Percentiles rank a stretch among this genome's conserved stretches.
These are phyloP conservation scores for Miscanthus sacchariflorus DNA, from an alignment of 202 grass and related monocot species.

Conservation along the genomic window DNA sequence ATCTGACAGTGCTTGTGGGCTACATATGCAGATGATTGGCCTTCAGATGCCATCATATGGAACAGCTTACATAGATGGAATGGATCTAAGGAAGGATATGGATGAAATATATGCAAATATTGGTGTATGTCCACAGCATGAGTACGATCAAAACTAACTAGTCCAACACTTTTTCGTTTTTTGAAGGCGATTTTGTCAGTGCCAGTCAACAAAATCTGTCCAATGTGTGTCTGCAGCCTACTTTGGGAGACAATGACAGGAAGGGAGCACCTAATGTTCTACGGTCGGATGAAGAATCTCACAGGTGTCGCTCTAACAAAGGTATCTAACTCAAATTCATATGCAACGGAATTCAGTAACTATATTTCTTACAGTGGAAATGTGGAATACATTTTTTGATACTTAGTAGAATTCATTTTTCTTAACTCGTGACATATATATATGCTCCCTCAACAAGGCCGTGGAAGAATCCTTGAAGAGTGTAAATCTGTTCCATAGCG, in stretches of 20 bases:
- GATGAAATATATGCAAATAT: constrained; percentile 82
- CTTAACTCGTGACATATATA: too few relatives aligned
- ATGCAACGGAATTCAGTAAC: not conserved
- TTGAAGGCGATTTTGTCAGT: too few relatives aligned
- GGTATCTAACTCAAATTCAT: constrained; percentile 50
- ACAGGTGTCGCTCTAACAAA: constrained; percentile 60
- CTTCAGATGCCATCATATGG: constrained; percentile 62
- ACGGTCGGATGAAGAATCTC: constrained; percentile 89
- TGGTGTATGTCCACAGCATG: constrained; percentile 91
- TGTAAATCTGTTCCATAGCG: constrained; percentile 71
- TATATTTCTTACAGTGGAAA: too few relatives aligned
- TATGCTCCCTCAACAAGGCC: constrained; percentile 47
- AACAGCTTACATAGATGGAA: constrained; percentile 84
- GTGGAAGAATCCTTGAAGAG: constrained; percentile 77
- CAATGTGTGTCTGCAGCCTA: constrained; percentile 57
- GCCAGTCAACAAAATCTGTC: not conserved
- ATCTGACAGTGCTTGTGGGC: not conserved
- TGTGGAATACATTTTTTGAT: too few relatives aligned
- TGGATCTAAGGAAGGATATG: constrained; percentile 81
- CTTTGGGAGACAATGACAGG: constrained; percentile 91
- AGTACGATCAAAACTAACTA: constrained; percentile 54
- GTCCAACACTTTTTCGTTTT: too few relatives aligned
- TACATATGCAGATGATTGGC: constrained; percentile 78
- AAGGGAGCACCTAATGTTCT: constrained; percentile 87
- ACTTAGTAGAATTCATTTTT: not conserved